Percentiles rank a stretch among this genome's conserved stretches.
Evolutionary conservation across 225 moss, liverwort and hornwort species (phyloP).

Genomic region (Physcomitrellopsis africana): DNA sequence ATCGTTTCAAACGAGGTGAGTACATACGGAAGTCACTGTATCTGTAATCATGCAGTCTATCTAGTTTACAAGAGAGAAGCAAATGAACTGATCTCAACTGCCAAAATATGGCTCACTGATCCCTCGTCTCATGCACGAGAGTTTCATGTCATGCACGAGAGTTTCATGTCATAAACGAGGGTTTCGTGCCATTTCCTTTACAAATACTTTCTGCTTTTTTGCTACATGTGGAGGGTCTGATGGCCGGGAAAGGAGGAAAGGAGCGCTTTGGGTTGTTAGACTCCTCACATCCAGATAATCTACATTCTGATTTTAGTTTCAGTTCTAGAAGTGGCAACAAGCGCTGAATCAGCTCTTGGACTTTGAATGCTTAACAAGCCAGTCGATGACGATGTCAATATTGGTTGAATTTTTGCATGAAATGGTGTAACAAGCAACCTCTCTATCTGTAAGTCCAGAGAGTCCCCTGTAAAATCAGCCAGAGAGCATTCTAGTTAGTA

Average conservation of each 20-base stretch:
- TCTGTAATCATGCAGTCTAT: neutral
- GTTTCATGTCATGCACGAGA: neutral
- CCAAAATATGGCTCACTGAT: neutral
- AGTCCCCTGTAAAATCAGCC: conserved; percentile 64
- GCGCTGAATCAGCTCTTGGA: conserved; percentile 67
- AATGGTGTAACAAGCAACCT: conserved; percentile 88
- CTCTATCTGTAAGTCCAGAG: conserved; percentile 65
- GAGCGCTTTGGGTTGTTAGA: neutral
- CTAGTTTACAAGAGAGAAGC: conserved; percentile 44
- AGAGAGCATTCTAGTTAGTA: conserved; percentile 10
- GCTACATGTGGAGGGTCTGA: conserved; percentile 19
- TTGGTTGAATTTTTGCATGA: conserved; percentile 93
- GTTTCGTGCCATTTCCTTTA: neutral
- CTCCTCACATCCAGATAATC: conserved; percentile 28
- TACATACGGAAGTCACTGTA: no score
- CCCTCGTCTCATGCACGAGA: neutral
- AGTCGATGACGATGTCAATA: conserved; percentile 89
- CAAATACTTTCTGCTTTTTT: conserved; percentile 13
- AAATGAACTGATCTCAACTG: conserved; percentile 22
- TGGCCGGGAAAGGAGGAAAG: neutral
- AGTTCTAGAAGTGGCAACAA: neutral
- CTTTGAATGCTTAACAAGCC: conserved; percentile 94
- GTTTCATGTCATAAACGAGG: neutral
- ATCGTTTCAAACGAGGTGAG: no score
- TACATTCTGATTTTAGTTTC: conserved; percentile 20